Percentiles rank a stretch among this genome's conserved stretches.
Evolutionary conservation across 2,329 filamentous ascomycete genomes (phyloP).

Genomic region (Dothideomycetidae sp.): DNA sequence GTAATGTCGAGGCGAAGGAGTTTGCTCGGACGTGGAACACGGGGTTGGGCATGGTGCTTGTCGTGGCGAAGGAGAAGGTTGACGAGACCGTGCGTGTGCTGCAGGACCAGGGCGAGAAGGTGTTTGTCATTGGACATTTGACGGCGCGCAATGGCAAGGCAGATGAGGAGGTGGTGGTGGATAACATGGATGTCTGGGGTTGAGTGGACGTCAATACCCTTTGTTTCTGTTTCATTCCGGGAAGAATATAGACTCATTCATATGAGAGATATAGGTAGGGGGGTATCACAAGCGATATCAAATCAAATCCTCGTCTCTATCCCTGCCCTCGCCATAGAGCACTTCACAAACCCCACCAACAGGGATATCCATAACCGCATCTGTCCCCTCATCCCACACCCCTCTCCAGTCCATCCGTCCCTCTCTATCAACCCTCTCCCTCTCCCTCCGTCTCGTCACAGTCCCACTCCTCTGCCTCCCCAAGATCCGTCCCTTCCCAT

Average conservation of each 20-base stretch:
- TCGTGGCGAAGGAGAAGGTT: constrained; percentile 53
- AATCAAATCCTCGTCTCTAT: constrained; percentile 13
- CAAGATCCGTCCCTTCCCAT: constrained; percentile 46
- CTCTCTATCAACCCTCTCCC: constrained; percentile 20
- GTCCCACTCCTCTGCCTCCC: constrained; percentile 19
- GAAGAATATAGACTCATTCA: no score
- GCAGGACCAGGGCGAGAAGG: constrained; percentile 56
- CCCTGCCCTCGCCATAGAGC: constrained; percentile 56
- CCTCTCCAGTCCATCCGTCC: constrained; percentile 54
- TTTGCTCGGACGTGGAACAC: constrained; percentile 93
- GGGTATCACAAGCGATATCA: no score
- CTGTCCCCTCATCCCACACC: constrained; percentile 84
- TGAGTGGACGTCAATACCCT: no score
- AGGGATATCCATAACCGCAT: constrained; percentile 94
- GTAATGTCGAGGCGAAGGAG: constrained; percentile 60
- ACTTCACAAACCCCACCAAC: constrained; percentile 91
- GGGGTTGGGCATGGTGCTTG: constrained; percentile 85
- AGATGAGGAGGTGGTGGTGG: constrained; percentile 46
- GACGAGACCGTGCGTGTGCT: constrained; percentile 47
- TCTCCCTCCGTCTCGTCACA: constrained; percentile 20
- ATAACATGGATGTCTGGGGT: constrained; percentile 40
- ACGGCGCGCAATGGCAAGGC: constrained; percentile 35
- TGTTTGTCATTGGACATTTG: constrained; percentile 62
- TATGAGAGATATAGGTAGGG: no score
- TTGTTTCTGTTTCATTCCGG: no score